Conservation (phyloP, 495 filamentous ascomycete species). For the Hypoxylon trugodes region DNA sequence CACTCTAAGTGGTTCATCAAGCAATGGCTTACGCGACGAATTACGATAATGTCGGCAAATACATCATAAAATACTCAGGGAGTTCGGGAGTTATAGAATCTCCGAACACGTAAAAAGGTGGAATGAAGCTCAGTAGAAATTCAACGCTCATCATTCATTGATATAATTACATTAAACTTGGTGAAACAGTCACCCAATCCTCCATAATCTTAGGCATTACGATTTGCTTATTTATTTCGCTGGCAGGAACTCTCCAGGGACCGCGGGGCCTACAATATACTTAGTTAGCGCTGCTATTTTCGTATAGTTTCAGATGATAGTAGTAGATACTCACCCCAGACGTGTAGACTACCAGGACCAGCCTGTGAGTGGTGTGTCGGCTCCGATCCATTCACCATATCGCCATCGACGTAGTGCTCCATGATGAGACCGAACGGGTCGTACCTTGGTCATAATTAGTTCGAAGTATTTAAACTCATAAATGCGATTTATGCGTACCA, state of each 20-base stretch:
- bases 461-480: neutral
- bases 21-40: too few species aligned
- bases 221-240: neutral
- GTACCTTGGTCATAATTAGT: constrained; percentile 47
- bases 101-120: too few species aligned
- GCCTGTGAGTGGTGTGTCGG: constrained; percentile 57
- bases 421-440: constrained; percentile 69
- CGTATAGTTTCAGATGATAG: neutral
- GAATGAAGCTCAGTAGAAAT: neutral
- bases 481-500: constrained; percentile 52
- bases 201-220: neutral
- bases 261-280: constrained; percentile 31
- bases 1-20: too few species aligned
- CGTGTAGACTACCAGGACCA: constrained; percentile 55
- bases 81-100: too few species aligned
- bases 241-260: constrained; percentile 37
- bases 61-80: too few species aligned
- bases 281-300: constrained; percentile 6
- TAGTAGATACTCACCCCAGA: constrained; percentile 55
- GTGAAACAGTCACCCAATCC: too few species aligned
- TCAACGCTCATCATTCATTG: constrained; percentile 3
- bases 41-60: too few species aligned
- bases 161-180: constrained; percentile 22
- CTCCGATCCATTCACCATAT: constrained; percentile 69
- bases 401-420: constrained; percentile 76